Percentiles rank a stretch among this genome's conserved stretches.
These are phyloP conservation scores for Trametes pubescens DNA, from an alignment of 1,284 basidiomycete species.

Conservation along the genomic window DNA sequence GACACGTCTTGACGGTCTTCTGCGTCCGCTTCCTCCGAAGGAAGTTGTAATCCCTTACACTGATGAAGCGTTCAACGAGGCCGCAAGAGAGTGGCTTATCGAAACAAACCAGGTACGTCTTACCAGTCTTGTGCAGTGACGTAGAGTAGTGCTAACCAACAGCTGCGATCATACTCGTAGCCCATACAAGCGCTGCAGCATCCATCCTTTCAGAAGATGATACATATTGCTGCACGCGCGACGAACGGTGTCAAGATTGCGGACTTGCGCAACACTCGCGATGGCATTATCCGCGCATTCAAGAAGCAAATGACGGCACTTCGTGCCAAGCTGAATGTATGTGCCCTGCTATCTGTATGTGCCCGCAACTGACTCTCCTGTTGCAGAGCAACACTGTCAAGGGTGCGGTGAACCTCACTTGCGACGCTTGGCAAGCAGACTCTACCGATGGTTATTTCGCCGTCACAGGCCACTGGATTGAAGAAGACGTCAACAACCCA, in stretches of 20 bases:
- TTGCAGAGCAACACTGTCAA: not conserved
- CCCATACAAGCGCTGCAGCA: not conserved
- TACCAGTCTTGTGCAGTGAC: too few relatives aligned
- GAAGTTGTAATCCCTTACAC: not conserved
- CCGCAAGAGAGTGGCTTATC: too few relatives aligned
- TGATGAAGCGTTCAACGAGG: too few relatives aligned
- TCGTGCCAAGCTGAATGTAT: not conserved
- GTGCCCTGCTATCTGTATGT: not conserved
- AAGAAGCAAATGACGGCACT: not conserved
- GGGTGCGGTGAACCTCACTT: constrained; percentile 42
- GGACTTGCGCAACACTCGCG: not conserved
- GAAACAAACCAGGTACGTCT: not conserved
- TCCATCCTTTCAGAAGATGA: not conserved
- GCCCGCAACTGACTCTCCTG: not conserved
- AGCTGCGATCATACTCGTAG: not conserved
- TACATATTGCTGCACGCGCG: not conserved
- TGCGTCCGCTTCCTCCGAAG: not conserved
- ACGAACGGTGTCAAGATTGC: not conserved
- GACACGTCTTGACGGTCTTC: not conserved
- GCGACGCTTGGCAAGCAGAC: constrained; percentile 49
- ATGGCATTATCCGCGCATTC: not conserved
- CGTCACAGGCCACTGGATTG: constrained; percentile 48
- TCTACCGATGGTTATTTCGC: constrained; percentile 48
- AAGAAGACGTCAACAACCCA: constrained; percentile 30
- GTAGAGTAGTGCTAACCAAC: too few relatives aligned